A percentile compares a stretch with the other conserved stretches of the same genome.
phyloP scores from a whole-genome alignment of 805 yeast species.

The Lipomyces chichibuensis region DNA sequence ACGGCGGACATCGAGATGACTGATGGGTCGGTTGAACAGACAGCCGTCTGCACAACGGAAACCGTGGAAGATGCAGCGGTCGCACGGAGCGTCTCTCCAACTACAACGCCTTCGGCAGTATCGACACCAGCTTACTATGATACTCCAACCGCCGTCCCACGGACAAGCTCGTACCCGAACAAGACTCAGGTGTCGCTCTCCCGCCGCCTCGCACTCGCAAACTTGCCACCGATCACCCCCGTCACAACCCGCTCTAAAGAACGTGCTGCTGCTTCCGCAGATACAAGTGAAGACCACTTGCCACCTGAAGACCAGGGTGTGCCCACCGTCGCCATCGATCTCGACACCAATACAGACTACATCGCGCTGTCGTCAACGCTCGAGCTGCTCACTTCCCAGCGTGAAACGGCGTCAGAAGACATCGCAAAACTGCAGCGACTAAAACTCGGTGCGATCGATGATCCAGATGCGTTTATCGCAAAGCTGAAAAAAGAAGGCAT shows the following conservation, averaged over 20 bases:
- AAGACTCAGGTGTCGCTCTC: constrained; percentile 18
- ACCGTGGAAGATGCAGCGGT: not conserved
- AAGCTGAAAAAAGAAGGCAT: constrained; percentile 26
- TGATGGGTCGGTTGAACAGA: not conserved
- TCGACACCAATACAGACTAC: constrained; percentile 40
- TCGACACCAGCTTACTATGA: not conserved
- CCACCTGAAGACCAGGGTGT: constrained; percentile 13
- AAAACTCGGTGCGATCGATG: constrained; percentile 38
- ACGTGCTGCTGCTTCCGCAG: constrained; percentile 19
- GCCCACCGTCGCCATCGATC: constrained; percentile 30
- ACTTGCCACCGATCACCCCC: constrained; percentile 36
- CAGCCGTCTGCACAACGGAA: not conserved
- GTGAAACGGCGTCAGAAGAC: constrained; percentile 37
- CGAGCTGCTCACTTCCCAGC: constrained; percentile 38
- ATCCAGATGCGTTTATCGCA: constrained; percentile 39
- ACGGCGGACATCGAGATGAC: constrained; percentile 6
- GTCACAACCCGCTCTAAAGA: constrained; percentile 35
- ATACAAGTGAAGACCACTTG: not conserved
- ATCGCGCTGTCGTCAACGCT: constrained; percentile 42
- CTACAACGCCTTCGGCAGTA: not conserved
- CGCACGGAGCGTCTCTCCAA: not conserved
- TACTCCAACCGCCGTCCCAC: not conserved
- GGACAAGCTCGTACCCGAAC: not conserved
- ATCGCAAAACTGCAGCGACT: constrained; percentile 37
- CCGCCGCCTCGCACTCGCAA: constrained; percentile 32